Conservation (phyloP, 805 yeast genomes). For the Candida loeiensis region DNA sequence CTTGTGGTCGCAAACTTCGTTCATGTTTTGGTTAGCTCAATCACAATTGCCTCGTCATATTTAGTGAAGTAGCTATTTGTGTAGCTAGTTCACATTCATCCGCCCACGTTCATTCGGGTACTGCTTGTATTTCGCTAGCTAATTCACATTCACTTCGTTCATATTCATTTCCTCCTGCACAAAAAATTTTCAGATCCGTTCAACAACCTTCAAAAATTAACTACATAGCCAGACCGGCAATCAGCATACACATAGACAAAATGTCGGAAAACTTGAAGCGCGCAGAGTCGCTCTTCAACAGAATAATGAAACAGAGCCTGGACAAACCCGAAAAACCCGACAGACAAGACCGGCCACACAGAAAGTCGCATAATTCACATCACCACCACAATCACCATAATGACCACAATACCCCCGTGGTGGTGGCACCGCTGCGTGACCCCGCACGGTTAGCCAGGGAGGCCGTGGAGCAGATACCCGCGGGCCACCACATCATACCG, state of each 20-base stretch:
- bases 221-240: not conserved
- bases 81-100: not conserved
- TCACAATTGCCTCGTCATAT: too few species aligned
- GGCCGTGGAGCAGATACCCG: slow-evolving; percentile 24
- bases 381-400: slow-evolving; percentile 10
- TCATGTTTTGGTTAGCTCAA: too few species aligned
- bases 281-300: slow-evolving; percentile 44
- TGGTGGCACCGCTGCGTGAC: slow-evolving; percentile 32
- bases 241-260: not conserved
- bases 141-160: not conserved
- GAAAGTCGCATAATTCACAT: slow-evolving; percentile 6
- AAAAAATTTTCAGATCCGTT: not conserved
- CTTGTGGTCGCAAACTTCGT: too few species aligned
- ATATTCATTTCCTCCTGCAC: not conserved
- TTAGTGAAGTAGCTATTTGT: too few species aligned
- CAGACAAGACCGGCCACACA: slow-evolving; percentile 9
- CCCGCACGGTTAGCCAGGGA: slow-evolving; percentile 34
- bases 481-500: slow-evolving; percentile 38
- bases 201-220: not conserved
- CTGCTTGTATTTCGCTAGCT: not conserved
- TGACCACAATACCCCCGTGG: slow-evolving; percentile 8
- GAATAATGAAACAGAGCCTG: slow-evolving; percentile 41
- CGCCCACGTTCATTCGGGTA: not conserved
- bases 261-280: slow-evolving; percentile 47
- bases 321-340: slow-evolving; percentile 11